These are phyloP conservation scores for Penicillium hordei DNA, from an alignment of 2,329 filamentous ascomycete species.

Conservation along the genomic window DNA sequence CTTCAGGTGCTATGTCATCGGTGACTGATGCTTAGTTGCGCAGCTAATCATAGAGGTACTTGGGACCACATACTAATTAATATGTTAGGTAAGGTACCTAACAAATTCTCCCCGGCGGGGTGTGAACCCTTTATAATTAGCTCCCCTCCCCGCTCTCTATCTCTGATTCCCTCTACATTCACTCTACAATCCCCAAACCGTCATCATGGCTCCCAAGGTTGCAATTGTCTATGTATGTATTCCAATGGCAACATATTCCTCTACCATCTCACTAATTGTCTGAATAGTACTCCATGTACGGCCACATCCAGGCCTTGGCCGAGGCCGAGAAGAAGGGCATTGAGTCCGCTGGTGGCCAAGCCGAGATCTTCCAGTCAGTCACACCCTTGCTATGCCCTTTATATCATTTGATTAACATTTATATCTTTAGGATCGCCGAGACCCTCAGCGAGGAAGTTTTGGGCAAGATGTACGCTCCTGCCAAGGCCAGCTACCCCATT, in stretches of 20 bases:
- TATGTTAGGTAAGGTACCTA: conserved; percentile 8
- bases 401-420: conserved; percentile 8
- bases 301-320: conserved; percentile 80
- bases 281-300: conserved; percentile 83
- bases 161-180: not conserved
- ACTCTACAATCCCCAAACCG: conserved; percentile 12
- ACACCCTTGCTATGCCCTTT: not conserved
- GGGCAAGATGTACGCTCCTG: conserved; percentile 83
- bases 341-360: conserved; percentile 78
- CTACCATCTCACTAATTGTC: conserved; percentile 13
- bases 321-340: conserved; percentile 90
- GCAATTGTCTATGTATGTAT: conserved; percentile 81
- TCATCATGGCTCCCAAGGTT: conserved; percentile 82
- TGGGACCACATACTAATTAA: not conserved
- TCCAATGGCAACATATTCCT: not conserved
- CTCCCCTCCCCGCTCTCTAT: conserved; percentile 1
- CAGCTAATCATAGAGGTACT: conserved; percentile 17
- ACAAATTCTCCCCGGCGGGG: not conserved
- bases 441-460: conserved; percentile 83
- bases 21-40: conserved; percentile 27
- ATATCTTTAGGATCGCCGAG: conserved; percentile 65
- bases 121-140: conserved; percentile 12
- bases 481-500: conserved; percentile 68
- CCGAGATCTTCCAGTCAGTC: conserved; percentile 75
- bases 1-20: conserved; percentile 24